Evolutionary conservation across 306 rosid genomes (phyloP).

Genomic region (Fagus crenata): DNA sequence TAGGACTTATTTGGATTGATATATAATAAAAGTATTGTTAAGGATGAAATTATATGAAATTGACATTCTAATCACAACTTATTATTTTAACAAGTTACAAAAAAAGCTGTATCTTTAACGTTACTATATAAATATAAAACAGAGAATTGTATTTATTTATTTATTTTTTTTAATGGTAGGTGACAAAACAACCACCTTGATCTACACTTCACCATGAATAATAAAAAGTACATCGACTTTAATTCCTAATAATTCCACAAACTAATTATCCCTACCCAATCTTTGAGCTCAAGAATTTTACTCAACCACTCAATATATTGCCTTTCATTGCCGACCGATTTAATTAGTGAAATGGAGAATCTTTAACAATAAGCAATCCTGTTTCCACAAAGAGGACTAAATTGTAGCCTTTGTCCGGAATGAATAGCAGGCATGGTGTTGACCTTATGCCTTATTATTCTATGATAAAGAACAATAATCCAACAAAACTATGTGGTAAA

Average conservation of each 20-base stretch:
- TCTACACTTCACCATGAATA: conserved; percentile 22
- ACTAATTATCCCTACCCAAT: conserved; percentile 31
- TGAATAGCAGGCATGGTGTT: conserved; percentile 18
- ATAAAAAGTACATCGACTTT: conserved; percentile 23
- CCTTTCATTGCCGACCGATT: conserved; percentile 20
- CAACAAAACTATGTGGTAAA: background rate
- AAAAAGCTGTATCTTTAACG: too few relatives aligned
- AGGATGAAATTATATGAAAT: too few relatives aligned
- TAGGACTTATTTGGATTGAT: too few relatives aligned
- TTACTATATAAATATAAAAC: background rate
- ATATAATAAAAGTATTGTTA: too few relatives aligned
- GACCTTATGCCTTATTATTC: conserved; percentile 25
- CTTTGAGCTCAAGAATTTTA: conserved; percentile 46
- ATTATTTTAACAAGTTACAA: too few relatives aligned
- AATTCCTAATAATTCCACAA: conserved; percentile 36
- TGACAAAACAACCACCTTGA: conserved; percentile 50
- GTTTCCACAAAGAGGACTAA: background rate
- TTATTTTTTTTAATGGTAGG: conserved; percentile 34
- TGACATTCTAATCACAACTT: too few relatives aligned
- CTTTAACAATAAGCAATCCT: conserved; percentile 8
- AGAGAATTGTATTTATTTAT: conserved; percentile 26
- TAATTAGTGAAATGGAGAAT: conserved; percentile 17
- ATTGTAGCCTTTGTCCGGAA: too few relatives aligned
- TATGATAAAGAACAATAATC: background rate
- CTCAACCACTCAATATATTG: conserved; percentile 36